Base-by-base conservation (phyloP, 176 grass and related monocot genomes). In the Musa schizocarpa region DNA sequence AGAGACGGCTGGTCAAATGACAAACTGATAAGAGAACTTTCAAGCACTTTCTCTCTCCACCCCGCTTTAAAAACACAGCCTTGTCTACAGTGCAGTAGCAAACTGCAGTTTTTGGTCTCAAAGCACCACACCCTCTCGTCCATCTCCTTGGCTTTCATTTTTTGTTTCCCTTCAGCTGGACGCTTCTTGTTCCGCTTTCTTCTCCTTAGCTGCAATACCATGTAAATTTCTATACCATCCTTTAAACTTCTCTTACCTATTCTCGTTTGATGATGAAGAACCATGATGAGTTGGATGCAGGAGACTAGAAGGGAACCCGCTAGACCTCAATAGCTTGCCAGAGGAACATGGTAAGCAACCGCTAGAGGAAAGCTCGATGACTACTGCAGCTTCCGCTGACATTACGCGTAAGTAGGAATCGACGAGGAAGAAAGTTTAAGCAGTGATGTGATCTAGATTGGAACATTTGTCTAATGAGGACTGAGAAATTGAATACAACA, bases 21-120 rank as follows among this genome's bases (percentile, higher is more conserved):
- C 16, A 14, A 88, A 94, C 95, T 94, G 88, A 87, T 82, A 90
- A 90, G 89, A 97, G 91, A 85, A 92, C 90, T 87, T 90, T 98
- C 90, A 90, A 90, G 68, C 74, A 75, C 87, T 24, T 68, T 79
- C 76, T 76, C 74, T 75, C 50, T 23, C 3, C 29, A n/a, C 9
- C n/a, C 50, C 22, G 1, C 69, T 53, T 52, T 22, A 52, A 72
- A 50, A 71, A 21, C 17, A 10, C 1, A 50, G 17, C 72, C 79
- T 80, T 66, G 78, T 71, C 66, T 81, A 77, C 62, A 78, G 64
- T 83, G 83, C 81, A 81, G 85, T 83, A 68, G n/a, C 83, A 86
- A 86, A 88, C 87, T 88, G 81, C 85, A 84, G 82, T 88, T 75
- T 86, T 86, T 73, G 82, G 78, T 81, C 79, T 79, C 63, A 72